Evolutionary conservation across 257 asterid genomes (phyloP), one percentile per base, ranked within the genome.

Genomic region (Solanum piurae): DNA sequence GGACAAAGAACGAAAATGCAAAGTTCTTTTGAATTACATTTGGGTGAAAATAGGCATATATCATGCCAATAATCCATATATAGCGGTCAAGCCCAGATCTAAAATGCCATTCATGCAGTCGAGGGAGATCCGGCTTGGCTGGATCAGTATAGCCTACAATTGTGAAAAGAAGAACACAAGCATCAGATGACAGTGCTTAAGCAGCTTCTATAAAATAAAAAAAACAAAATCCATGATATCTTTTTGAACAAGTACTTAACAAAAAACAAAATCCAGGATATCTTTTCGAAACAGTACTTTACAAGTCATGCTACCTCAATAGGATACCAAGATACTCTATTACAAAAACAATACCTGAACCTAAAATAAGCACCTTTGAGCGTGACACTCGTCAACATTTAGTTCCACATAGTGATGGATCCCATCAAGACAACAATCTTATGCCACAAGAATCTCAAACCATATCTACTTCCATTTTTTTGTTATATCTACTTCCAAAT

Each of bases 81-180:
- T 95, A 95, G 52, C 98, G 96, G 90, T 95, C 98, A 89, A 95
- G 98, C 71, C 98, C 98, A 86, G 98, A 95, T 92, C 98, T 93
- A 89, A 95, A 95, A 88, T 95, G 98, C 99, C 98, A 97, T 91
- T 97, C 99, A 74, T 97, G 98, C 87, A 95, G 91, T 86, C 95
- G 94, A 49, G 99, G 98, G 90, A 97, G 93, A 89, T 95, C 93
- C 49, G 96, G 98, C 90, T 97, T 95, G 38, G 94, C 99, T 87
- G 99, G 99, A 90, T 97, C 99, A 86, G 77, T 91, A 87, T 97
- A 97, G 79, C 96, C 99, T 97, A 94, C 87, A 84, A 87, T 72
- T 52, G 71, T 62, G 77, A 89, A 85, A 55, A 89, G 90, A 73
- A 49, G 42, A 29, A 82, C 31, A 87, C 79, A 52, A 49, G n/a